Percentiles rank a stretch among this genome's conserved stretches.
These are phyloP conservation scores for Rhododendron kiyosumense DNA, from an alignment of 148 eudicot species.

Conservation along the genomic window DNA sequence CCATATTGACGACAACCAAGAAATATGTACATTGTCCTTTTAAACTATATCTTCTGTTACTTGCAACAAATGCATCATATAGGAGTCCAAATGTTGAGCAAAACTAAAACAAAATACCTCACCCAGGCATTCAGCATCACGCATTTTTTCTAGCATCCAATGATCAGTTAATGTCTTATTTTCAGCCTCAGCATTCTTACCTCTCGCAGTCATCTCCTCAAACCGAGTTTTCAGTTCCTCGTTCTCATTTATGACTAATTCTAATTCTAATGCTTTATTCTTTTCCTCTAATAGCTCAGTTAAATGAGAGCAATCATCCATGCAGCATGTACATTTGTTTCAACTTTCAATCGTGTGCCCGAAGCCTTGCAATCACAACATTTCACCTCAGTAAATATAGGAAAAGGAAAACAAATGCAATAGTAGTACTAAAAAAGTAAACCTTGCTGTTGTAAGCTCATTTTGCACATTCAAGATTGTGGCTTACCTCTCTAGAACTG, in stretches of 20 bases:
- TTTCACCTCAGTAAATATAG: neutral
- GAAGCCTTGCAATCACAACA: neutral
- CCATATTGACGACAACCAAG: too few relatives aligned
- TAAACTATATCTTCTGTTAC: too few relatives aligned
- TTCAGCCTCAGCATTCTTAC: constrained; percentile 67
- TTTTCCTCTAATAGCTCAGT: constrained; percentile 62
- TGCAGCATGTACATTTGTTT: constrained; percentile 28
- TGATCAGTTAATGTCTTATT: constrained; percentile 78
- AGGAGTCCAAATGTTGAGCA: too few relatives aligned
- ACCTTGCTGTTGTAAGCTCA: neutral
- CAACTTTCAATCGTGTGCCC: neutral
- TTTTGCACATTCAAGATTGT: constrained; percentile 20
- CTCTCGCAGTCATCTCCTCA: constrained; percentile 55
- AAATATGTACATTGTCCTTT: too few relatives aligned
- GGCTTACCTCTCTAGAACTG: constrained; percentile 70
- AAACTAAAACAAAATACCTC: too few relatives aligned
- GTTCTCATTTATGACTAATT: constrained; percentile 66
- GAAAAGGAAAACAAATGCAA: neutral
- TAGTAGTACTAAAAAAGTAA: neutral
- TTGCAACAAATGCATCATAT: too few relatives aligned
- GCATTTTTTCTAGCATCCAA: constrained; percentile 92
- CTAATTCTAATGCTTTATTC: constrained; percentile 62
- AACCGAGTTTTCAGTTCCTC: constrained; percentile 56
- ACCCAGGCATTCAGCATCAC: neutral
- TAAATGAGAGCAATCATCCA: constrained; percentile 65